Base-by-base conservation (phyloP, 208 protist genomes). In the Zelonia costaricensis region DNA sequence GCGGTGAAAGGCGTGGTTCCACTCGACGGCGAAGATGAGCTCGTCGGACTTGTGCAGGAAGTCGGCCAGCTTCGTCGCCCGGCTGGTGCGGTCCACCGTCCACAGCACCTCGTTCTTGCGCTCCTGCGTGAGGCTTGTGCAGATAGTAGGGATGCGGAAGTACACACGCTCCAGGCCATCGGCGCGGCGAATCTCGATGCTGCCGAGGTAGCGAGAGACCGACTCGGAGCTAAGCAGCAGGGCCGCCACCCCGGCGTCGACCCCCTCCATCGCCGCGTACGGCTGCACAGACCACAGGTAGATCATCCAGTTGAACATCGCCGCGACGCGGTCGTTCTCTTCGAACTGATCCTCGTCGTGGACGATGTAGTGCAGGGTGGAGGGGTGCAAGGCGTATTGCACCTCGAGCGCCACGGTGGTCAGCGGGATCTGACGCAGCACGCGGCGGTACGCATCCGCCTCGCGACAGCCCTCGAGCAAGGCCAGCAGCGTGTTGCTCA, bases 221-320 rank as follows among this genome's bases (percentile, higher is more conserved):
- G 65, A 49, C 33, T 40, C 31, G 43, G 66, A 80, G 48, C 69
- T 75, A 18, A 51, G 68, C 48, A 89, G 60, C 13, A 89, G 69
- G 36, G 65, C 60, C 40, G 77, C 66, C 55, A 93, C 82, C 2
- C 78, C 72, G 35, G 64, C 64, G 52, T 51, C 16, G 18, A 67
- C 61, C 1, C 82, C 78, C 16, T 60, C 46, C n/a, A 67, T 58
- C 5, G 51, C 63, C 22, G 78, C 74, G 55, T 78, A 85, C 22
- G 80, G 80, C 27, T 67, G 61, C 1, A 88, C 68, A 0, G 63
- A 75, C n/a, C 69, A 54, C 10, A 94, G 43, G 49, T 84, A 91
- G 40, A 92, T 88, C 27, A 91, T 64, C 78, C 86, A 88, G 69
- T 95, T 91, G 63, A 92, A 91, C n/a, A 84, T 61, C 40, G 84